A percentile compares a stretch with the other conserved stretches of the same genome.
Conservation (phyloP, 208 protist genomes). For the Leptomonas seymouri region DNA sequence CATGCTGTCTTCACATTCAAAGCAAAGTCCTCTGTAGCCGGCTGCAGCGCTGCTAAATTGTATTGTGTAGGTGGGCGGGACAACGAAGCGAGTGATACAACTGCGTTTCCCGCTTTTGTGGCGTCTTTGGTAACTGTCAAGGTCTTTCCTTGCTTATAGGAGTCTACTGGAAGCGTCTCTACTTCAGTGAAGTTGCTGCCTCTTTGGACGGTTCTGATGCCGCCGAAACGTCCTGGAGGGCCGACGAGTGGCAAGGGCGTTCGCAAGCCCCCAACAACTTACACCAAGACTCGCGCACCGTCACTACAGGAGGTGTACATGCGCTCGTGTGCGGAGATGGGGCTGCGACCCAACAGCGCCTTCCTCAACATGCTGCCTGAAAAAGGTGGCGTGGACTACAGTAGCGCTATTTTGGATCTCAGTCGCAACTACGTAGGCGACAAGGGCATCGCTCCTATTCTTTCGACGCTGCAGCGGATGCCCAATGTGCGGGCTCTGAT, state of each 20-base stretch:
- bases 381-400: conserved; percentile 40
- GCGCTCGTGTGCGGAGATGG: conserved; percentile 68
- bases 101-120: too few species aligned
- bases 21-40: too few species aligned
- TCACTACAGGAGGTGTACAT: conserved; percentile 81
- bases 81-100: too few species aligned
- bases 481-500: conserved; percentile 54
- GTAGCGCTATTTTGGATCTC: conserved; percentile 54
- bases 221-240: conserved; percentile 24
- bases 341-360: conserved; percentile 76
- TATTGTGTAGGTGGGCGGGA: too few species aligned
- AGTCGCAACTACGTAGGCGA: conserved; percentile 91
- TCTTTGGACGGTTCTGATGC: conserved; percentile 4
- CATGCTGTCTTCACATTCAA: too few species aligned
- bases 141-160: too few species aligned
- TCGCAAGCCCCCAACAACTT: conserved; percentile 9
- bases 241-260: conserved; percentile 22
- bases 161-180: too few species aligned
- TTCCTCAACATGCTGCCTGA: conserved; percentile 64
- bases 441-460: conserved; percentile 74
- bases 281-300: conserved; percentile 22
- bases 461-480: conserved; percentile 62
- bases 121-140: too few species aligned
- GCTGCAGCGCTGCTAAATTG: too few species aligned
- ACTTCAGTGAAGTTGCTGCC: not conserved